phyloP scores from a whole-genome alignment of 2,329 filamentous ascomycete genomes.

The Alternaria solani region DNA sequence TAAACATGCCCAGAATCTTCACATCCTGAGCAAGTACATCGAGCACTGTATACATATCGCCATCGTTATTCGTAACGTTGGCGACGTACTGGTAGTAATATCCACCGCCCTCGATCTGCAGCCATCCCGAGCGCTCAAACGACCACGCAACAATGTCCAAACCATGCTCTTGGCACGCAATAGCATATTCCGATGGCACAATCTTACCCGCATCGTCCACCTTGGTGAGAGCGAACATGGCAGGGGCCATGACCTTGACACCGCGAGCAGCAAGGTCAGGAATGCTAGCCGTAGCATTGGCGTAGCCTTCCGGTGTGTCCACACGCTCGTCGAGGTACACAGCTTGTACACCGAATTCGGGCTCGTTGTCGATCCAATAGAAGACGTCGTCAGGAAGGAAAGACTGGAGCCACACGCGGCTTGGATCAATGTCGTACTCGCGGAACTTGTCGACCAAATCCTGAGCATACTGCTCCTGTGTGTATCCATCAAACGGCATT shows the following conservation, averaged over 20 bases:
- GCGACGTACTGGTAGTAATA: slow-evolving; percentile 53
- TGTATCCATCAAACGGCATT: slow-evolving; percentile 76
- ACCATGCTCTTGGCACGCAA: slow-evolving; percentile 66
- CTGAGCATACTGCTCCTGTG: slow-evolving; percentile 69
- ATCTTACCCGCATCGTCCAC: slow-evolving; percentile 61
- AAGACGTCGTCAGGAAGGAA: slow-evolving; percentile 71
- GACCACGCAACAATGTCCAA: slow-evolving; percentile 74
- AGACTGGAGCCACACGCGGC: slow-evolving; percentile 64
- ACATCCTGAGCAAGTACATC: slow-evolving; percentile 70
- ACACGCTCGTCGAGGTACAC: slow-evolving; percentile 71
- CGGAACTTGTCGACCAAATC: slow-evolving; percentile 62
- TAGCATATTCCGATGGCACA: slow-evolving; percentile 70
- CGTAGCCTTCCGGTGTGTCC: slow-evolving; percentile 59
- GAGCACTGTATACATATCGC: slow-evolving; percentile 70
- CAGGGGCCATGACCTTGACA: slow-evolving; percentile 69
- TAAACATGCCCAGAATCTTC: slow-evolving; percentile 68
- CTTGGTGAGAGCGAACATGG: slow-evolving; percentile 68
- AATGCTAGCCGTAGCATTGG: slow-evolving; percentile 65
- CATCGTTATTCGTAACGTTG: slow-evolving; percentile 67
- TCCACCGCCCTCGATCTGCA: slow-evolving; percentile 58
- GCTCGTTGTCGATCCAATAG: slow-evolving; percentile 71
- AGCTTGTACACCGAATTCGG: slow-evolving; percentile 67
- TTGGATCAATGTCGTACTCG: slow-evolving; percentile 48
- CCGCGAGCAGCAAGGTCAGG: slow-evolving; percentile 64
- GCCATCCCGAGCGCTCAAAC: slow-evolving; percentile 70